phyloP scores from a whole-genome alignment of 2,329 filamentous ascomycete species.

The Alternaria conjuncta region DNA sequence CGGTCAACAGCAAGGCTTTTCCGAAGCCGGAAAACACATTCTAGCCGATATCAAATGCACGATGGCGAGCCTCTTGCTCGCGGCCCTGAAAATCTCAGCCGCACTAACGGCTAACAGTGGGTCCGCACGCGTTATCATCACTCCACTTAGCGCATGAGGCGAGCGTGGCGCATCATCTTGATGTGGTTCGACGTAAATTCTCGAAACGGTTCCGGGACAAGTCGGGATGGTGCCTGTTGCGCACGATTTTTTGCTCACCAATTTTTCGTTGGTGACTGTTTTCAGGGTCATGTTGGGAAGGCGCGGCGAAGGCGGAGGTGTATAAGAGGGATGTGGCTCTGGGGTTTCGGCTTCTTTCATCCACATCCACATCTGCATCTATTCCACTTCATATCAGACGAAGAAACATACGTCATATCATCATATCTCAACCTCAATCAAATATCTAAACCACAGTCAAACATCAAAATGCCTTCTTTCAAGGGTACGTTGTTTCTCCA shows the following conservation, averaged over 20 bases:
- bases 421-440: not conserved
- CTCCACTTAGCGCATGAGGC: slow-evolving; percentile 26
- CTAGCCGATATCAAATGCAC: not conserved
- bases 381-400: not conserved
- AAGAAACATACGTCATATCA: not conserved
- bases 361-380: not conserved
- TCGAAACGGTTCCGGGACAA: slow-evolving; percentile 21
- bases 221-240: slow-evolving; percentile 21
- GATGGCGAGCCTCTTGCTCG: slow-evolving; percentile 8
- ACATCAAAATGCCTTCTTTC: slow-evolving; percentile 26
- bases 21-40: not conserved
- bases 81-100: slow-evolving; percentile 33
- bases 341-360: not conserved
- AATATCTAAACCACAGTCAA: not conserved
- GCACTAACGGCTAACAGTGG: slow-evolving; percentile 35
- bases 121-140: slow-evolving; percentile 28
- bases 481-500: slow-evolving; percentile 15
- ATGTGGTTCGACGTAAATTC: slow-evolving; percentile 29
- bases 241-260: slow-evolving; percentile 20
- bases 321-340: slow-evolving; percentile 16
- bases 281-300: slow-evolving; percentile 14
- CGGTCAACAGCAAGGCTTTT: not conserved
- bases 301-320: slow-evolving; percentile 9
- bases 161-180: slow-evolving; percentile 27
- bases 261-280: slow-evolving; percentile 13